Evolutionary conservation across 495 filamentous ascomycete genomes (phyloP), one percentile per base, ranked within the genome.

Genomic region (Rhypophila decipiens): DNA sequence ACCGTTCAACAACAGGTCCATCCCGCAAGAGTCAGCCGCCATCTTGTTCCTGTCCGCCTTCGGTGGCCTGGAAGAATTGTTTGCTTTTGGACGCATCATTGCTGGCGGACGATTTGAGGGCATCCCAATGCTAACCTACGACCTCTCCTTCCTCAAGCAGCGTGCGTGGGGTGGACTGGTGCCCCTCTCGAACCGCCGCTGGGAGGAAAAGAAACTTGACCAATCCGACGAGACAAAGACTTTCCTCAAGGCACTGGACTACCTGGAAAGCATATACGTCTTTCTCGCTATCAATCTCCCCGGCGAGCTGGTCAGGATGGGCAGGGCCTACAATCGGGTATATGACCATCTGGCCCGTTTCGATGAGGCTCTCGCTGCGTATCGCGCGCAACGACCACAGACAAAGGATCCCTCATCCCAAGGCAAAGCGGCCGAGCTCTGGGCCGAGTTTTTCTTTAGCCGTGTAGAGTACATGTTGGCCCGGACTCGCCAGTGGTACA

Each of bases 401-500:
- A 21, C 31, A 45, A 11, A 15, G 5, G 29, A 24, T 13, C 39
- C 0, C 39, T 21, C 15, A 2, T 17, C 44, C 5, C 38, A 27
- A 27, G 27, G 31, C 20, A 23, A 18, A 2, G 29, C 37, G 17
- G 46, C 45, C n/a, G 40, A 56, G 24, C 49, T 56, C 22, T 56
- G 53, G 49, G 20, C 45, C 24, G 53, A 56, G 19, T 56, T 42
- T 46, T 56, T 47, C 45, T 50, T 52, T 24, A 24, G 29, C 41
- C 49, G 43, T 24, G 24, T 52, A n/a, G 19, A 20, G 3, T 43
- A 38, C 42, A 39, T 56, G 39, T 29, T 23, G 11, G 34, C 24
- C 13, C 45, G 49, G 24, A 17, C 39, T 4, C 49, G 52, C 42
- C 24, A 40, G 21, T 56, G 53, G 53, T 33, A 24, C 19, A 4